A percentile compares a stretch with the other conserved stretches of the same genome.
These are phyloP conservation scores for Isabelozyma rhagii DNA, from an alignment of 805 yeast species.

Conservation along the genomic window DNA sequence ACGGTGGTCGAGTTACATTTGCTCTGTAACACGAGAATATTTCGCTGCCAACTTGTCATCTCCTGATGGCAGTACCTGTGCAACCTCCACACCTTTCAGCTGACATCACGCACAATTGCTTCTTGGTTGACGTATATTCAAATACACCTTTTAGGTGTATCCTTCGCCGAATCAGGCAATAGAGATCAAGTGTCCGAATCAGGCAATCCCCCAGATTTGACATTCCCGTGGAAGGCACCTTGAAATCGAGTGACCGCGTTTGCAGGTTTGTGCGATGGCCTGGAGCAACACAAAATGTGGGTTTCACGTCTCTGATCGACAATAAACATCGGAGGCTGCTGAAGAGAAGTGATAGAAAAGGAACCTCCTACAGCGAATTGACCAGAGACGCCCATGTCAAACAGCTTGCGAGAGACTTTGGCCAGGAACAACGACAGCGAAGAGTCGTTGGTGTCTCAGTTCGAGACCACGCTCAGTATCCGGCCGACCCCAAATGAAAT, in stretches of 20 bases:
- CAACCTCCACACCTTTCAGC: no score
- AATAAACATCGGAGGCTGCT: background rate
- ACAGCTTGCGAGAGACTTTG: conserved; percentile 5
- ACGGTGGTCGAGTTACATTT: no score
- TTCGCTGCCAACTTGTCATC: no score
- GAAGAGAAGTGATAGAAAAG: background rate
- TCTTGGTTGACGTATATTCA: no score
- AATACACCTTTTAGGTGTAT: background rate
- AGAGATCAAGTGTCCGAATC: background rate
- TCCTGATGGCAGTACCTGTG: no score
- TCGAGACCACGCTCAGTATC: conserved; percentile 43
- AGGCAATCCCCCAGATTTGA: no score
- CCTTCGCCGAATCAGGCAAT: background rate
- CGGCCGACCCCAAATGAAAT: conserved; percentile 34
- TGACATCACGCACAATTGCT: no score
- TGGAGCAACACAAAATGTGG: background rate
- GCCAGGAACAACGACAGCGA: conserved; percentile 26
- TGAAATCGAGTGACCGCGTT: background rate
- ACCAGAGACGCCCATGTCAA: background rate
- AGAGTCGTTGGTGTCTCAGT: conserved; percentile 39
- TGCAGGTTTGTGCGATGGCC: background rate
- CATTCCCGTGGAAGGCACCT: no score
- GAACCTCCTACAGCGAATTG: no score
- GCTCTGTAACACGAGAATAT: no score
- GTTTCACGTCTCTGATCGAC: background rate